Base-by-base conservation (phyloP, 345 rosid genomes). In the Adansonia digitata region DNA sequence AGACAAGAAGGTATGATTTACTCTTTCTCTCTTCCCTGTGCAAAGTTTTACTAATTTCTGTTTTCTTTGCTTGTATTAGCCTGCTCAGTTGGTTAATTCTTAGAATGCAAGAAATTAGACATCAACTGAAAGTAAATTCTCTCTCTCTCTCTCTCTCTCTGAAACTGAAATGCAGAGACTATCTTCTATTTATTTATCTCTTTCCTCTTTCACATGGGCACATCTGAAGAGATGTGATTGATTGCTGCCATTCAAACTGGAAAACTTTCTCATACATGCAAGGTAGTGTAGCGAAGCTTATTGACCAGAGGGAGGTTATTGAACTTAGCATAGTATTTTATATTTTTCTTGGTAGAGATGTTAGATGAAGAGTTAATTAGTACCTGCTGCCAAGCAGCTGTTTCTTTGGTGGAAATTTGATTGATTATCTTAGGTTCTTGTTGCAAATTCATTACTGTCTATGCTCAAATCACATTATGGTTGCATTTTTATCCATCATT, bases 1-100 rank as follows among this genome's bases (percentile, higher is more conserved):
- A 81, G 93, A 92, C 62, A 87, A 79, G 77, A 87, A 90, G 92
- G 95, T 94, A 51, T 9, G 11, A 34, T 69, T 49, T 49, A 69
- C 42, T 29, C 9, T 6, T 29, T 48, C 27, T 29, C 6, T 67
- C 20, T 45, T 69, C 72, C 48, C 24, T 48, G 57, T 29, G 8
- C 56, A 46, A 45, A 46, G 26, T 12, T 29, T 17, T 69, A 46
- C 2, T 48, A 11, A 35, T 72, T 73, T 55, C 26, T 31, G 53
- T 49, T 63, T 13, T 24, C 7, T 74, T 49, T 64, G 22, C 40
- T 72, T 11, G 17, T 69, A 67, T 17, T 57, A 68, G 39, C 39
- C 37, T 68, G 56, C 40, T 26, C 26, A 15, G 55, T 68, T 68
- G 8, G 37, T 68, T 29, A 4, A 37, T 31, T 48, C 15, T 49